A percentile compares a stretch with the other conserved stretches of the same genome.
phyloP scores from a whole-genome alignment of 768 basidiomycete genomes.

The Phanerochaete carnosa region DNA sequence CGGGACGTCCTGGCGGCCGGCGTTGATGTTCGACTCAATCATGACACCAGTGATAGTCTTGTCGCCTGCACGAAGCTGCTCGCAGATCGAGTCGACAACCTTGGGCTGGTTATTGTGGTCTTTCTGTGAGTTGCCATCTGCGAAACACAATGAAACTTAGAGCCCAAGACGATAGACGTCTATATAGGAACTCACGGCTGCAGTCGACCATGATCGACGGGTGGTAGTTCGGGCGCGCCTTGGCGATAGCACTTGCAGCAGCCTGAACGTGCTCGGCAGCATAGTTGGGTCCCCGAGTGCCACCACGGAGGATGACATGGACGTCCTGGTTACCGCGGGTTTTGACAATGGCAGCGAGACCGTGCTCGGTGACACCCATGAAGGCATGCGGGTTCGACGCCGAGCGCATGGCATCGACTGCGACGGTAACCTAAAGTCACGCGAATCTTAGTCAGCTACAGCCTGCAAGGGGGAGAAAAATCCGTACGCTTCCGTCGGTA shows the following conservation, averaged over 20 bases:
- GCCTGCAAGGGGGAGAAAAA: not conserved
- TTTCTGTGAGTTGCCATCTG: constrained; percentile 95
- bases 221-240: constrained; percentile 48
- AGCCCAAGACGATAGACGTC: not conserved
- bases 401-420: constrained; percentile 95
- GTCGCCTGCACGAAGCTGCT: constrained; percentile 70
- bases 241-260: constrained; percentile 60
- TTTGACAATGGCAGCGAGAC: constrained; percentile 93
- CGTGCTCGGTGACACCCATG: constrained; percentile 88
- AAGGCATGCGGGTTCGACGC: constrained; percentile 92
- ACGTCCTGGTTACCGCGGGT: constrained; percentile 70
- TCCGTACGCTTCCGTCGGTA: constrained; percentile 73
- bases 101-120: constrained; percentile 90
- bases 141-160: not conserved
- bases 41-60: constrained; percentile 88
- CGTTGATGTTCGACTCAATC: constrained; percentile 94
- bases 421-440: constrained; percentile 60
- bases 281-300: constrained; percentile 89
- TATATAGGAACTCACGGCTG: constrained; percentile 49
- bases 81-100: constrained; percentile 67
- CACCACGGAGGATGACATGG: constrained; percentile 95
- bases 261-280: constrained; percentile 65
- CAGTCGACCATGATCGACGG: constrained; percentile 89
- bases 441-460: not conserved
- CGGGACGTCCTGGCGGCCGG: constrained; percentile 89